Percentiles rank a stretch among this genome's conserved stretches.
Evolutionary conservation across 371 early-diverging fungal species (phyloP).

Genomic region (Smittium culicis): DNA sequence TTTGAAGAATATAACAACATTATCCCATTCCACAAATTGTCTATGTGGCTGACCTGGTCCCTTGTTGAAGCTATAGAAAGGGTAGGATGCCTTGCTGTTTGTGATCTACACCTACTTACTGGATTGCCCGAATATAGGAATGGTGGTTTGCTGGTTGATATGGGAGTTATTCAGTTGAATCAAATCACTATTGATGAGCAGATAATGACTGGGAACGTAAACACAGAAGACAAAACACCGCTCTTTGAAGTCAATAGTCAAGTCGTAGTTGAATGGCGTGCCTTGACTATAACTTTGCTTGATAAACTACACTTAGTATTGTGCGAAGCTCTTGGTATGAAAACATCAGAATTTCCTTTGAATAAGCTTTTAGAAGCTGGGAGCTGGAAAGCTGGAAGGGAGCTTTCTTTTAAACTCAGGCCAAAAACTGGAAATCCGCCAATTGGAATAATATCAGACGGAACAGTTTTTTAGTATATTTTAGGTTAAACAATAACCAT

Average conservation of each 20-base stretch:
- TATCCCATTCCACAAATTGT: conserved; percentile 83
- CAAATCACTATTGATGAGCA: conserved; percentile 17
- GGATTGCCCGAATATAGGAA: conserved; percentile 89
- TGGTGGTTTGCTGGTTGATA: conserved; percentile 61
- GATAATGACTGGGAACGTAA: conserved; percentile 13
- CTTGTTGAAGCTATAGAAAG: conserved; percentile 63
- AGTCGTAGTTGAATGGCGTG: conserved; percentile 83
- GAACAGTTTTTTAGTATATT: conserved; percentile 54
- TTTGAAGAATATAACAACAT: conserved; percentile 23
- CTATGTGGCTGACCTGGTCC: conserved; percentile 90
- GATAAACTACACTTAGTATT: conserved; percentile 57
- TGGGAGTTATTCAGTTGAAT: conserved; percentile 43
- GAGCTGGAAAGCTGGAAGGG: conserved; percentile 83
- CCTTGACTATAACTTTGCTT: conserved; percentile 68
- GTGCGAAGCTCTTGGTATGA: conserved; percentile 40
- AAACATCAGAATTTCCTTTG: conserved; percentile 41
- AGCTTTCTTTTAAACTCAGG: conserved; percentile 61
- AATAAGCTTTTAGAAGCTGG: conserved; percentile 84
- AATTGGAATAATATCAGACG: conserved; percentile 65
- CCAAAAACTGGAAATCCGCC: conserved; percentile 73
- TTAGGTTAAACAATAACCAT: no score
- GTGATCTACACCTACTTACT: conserved; percentile 52
- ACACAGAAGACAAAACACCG: conserved; percentile 35
- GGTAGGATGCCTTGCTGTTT: conserved; percentile 39
- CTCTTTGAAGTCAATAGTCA: conserved; percentile 63